Evolutionary conservation across 805 yeast genomes (phyloP), one percentile per base, ranked within the genome.

Genomic region (Starmerella apis): DNA sequence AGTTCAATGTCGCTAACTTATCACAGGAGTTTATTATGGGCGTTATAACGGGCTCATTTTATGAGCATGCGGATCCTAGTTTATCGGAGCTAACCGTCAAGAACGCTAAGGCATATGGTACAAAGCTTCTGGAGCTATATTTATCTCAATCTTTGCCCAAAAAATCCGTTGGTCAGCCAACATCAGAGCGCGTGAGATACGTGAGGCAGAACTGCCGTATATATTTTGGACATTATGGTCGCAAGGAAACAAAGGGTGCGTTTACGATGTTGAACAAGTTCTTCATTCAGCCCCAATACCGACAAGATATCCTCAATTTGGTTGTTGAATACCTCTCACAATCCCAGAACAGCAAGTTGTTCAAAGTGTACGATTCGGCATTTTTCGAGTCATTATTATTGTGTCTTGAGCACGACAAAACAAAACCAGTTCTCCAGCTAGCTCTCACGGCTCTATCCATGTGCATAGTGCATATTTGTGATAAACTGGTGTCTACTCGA

Each of bases 181-280:
- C 35, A 36, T 72, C 68, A 44, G 86, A 80, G 59, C 63, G 81
- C 14, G 56, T 65, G 14, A 62, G 83, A 28, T 77, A 74, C 52
- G 67, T 75, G 8, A 66, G 68, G 37, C 62, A 62, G 48, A 78
- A 78, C 57, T 69, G 76, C 46, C 61, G 68, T 11, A 51, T 51
- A 1, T 46, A 77, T 18, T 60, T 79, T 11, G 56, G 61, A 1
- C 68, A 66, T n/a, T 75, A 67, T 63, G 79, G 75, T 1, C 56
- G 63, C n/a, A 60, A 61, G 27, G 58, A 69, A 33, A 66, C 77
- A 0, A 56, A 52, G 36, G 57, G 53, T 1, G 72, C 73, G 50
- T 70, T 74, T 54, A 53, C 55, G 1, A 50, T 68, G 14, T 44
- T 77, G 16, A 67, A 73, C 57, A 58, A 57, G 2, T 66, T 63